Percentiles rank a stretch among this genome's conserved stretches.
Evolutionary conservation across 352 stramenopile species (phyloP).

Genomic region (Pelagophyceae sp.): DNA sequence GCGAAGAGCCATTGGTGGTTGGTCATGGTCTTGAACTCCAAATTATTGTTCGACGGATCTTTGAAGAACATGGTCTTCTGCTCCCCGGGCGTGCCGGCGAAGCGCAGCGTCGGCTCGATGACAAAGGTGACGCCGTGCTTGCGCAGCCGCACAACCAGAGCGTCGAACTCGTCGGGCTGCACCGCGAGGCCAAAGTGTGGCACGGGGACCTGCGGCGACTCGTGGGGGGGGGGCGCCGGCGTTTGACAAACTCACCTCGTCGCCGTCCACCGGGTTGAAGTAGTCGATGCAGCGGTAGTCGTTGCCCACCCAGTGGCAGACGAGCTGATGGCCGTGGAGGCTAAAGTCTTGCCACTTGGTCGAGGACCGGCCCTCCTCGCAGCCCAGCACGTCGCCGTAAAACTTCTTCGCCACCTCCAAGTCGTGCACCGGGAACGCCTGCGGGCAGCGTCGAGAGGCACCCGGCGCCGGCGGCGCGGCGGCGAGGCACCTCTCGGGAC

Average conservation of each 20-base stretch:
- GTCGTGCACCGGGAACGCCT: conserved; percentile 89
- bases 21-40: conserved; percentile 98
- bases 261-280: conserved; percentile 90
- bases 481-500: too few relatives aligned
- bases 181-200: conserved; percentile 71
- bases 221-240: conserved; percentile 90
- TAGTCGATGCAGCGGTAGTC: conserved; percentile 84
- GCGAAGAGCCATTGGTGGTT: conserved; percentile 90
- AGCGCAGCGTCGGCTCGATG: conserved; percentile 86
- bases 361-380: conserved; percentile 75
- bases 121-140: conserved; percentile 72
- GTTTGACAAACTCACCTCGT: too few relatives aligned
- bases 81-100: conserved; percentile 82
- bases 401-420: conserved; percentile 77
- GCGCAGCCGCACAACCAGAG: background rate
- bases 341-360: conserved; percentile 80
- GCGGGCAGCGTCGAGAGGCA: too few relatives aligned
- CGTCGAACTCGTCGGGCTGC: background rate
- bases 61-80: conserved; percentile 99
- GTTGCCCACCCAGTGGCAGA: conserved; percentile 74
- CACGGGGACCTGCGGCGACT: too few relatives aligned
- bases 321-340: conserved; percentile 62
- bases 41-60: conserved; percentile 85
- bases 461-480: too few relatives aligned
- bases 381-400: conserved; percentile 79